A percentile compares a stretch with the other conserved stretches of the same genome.
phyloP scores from a whole-genome alignment of 805 yeast genomes.

The Candida mattraensis region DNA sequence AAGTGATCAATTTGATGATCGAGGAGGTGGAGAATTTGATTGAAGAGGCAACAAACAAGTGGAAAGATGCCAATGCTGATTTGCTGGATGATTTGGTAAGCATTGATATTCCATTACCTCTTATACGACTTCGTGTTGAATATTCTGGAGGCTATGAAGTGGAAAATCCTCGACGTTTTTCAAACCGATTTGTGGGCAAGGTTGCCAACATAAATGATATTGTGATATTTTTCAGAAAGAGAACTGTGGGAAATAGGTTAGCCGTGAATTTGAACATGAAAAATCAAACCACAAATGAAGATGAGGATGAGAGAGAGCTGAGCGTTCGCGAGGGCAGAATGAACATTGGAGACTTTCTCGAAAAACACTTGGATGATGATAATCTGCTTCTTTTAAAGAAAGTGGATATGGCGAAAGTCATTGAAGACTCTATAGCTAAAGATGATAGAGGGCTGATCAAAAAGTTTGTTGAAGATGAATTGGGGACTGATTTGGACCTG shows the following conservation, averaged over 20 bases:
- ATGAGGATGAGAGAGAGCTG: constrained; percentile 35
- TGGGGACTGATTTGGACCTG: constrained; percentile 50
- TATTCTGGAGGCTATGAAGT: constrained; percentile 90
- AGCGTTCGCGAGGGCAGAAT: constrained; percentile 17
- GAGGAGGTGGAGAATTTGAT: constrained; percentile 69
- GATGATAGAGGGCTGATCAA: constrained; percentile 77
- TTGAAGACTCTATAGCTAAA: constrained; percentile 70
- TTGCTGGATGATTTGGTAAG: constrained; percentile 33
- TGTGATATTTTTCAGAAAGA: constrained; percentile 60
- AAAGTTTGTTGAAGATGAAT: constrained; percentile 58
- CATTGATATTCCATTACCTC: constrained; percentile 66
- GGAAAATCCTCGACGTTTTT: constrained; percentile 85
- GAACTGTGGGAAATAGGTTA: constrained; percentile 20
- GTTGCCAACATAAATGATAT: constrained; percentile 93
- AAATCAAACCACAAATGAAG: constrained; percentile 37
- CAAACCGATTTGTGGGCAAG: constrained; percentile 84
- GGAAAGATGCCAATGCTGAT: constrained; percentile 35
- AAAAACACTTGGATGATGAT: constrained; percentile 59
- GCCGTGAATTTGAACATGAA: constrained; percentile 16
- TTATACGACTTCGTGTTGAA: constrained; percentile 80
- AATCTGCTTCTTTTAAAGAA: constrained; percentile 72
- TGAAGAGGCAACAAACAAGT: constrained; percentile 51
- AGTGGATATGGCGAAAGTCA: constrained; percentile 69
- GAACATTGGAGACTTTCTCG: constrained; percentile 51
- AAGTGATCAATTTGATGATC: constrained; percentile 59